Conservation (phyloP, 2,329 filamentous ascomycete species). For the Cordyceps javanica region DNA sequence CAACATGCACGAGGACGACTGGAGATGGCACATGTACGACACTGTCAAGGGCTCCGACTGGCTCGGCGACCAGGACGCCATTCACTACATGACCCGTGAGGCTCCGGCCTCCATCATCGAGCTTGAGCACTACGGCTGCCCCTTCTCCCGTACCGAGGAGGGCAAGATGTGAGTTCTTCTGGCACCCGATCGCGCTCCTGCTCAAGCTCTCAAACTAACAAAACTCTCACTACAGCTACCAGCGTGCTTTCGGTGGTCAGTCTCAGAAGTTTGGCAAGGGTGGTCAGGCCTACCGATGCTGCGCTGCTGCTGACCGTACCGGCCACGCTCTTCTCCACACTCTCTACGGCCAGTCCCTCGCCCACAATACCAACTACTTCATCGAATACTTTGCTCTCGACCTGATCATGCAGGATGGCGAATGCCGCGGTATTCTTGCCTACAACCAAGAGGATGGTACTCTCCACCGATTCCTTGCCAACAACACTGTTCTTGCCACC, state of each 20-base stretch:
- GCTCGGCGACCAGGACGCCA: slow-evolving; percentile 95
- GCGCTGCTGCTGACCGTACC: slow-evolving; percentile 91
- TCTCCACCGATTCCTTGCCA: slow-evolving; percentile 90
- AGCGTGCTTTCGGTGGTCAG: slow-evolving; percentile 97
- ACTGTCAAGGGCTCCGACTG: slow-evolving; percentile 97
- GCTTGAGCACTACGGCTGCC: slow-evolving; percentile 95
- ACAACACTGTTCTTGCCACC: slow-evolving; percentile 94
- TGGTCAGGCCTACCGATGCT: slow-evolving; percentile 96
- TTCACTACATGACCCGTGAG: slow-evolving; percentile 98
- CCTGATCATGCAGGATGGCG: slow-evolving; percentile 93
- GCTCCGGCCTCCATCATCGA: slow-evolving; percentile 87
- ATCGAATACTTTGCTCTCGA: slow-evolving; percentile 98
- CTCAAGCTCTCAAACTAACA: slow-evolving; percentile 11
- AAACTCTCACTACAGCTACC: slow-evolving; percentile 56
- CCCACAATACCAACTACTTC: slow-evolving; percentile 99
- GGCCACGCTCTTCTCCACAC: slow-evolving; percentile 97
- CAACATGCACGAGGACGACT: slow-evolving; percentile 98
- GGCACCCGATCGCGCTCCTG: background rate
- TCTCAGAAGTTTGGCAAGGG: slow-evolving; percentile 93
- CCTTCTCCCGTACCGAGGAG: slow-evolving; percentile 93
- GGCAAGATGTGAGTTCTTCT: slow-evolving; percentile 69
- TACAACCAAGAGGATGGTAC: slow-evolving; percentile 99
- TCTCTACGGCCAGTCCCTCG: slow-evolving; percentile 92
- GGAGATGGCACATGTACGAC: slow-evolving; percentile 99
- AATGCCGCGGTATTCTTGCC: slow-evolving; percentile 92